These are phyloP conservation scores for Bjerkandera adusta DNA, from an alignment of 1,284 basidiomycete species.

Conservation along the genomic window DNA sequence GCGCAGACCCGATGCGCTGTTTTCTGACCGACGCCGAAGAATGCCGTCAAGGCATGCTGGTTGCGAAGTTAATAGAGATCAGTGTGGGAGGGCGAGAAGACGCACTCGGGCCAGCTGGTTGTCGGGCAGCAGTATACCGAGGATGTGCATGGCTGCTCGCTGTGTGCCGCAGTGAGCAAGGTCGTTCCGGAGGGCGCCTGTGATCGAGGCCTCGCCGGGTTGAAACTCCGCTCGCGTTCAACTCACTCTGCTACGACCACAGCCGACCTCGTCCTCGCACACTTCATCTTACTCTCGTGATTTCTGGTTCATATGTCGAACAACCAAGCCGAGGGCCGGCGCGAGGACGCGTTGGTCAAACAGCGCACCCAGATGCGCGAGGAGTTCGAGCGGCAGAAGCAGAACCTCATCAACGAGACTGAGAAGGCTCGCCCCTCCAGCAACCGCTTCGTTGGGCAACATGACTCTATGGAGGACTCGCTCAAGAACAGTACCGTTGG, in stretches of 20 bases:
- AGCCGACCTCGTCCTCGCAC: neutral
- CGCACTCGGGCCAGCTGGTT: slow-evolving; percentile 65
- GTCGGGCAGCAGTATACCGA: slow-evolving; percentile 74
- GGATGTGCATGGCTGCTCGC: slow-evolving; percentile 51
- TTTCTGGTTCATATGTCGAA: slow-evolving; percentile 70
- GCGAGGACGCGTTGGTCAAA: slow-evolving; percentile 78
- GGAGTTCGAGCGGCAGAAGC: slow-evolving; percentile 88
- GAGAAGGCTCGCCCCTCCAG: slow-evolving; percentile 81
- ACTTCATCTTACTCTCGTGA: neutral
- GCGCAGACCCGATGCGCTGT: slow-evolving; percentile 83
- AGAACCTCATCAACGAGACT: slow-evolving; percentile 77
- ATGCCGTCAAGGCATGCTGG: slow-evolving; percentile 82
- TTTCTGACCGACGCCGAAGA: slow-evolving; percentile 80
- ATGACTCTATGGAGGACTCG: slow-evolving; percentile 93
- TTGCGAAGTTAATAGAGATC: neutral
- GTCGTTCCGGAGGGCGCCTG: too few species aligned
- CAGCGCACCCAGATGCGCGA: slow-evolving; percentile 82
- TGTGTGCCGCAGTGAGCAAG: too few species aligned
- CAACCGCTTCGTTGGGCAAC: slow-evolving; percentile 90
- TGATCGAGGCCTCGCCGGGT: neutral
- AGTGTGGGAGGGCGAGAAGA: neutral
- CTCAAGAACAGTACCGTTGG: slow-evolving; percentile 94
- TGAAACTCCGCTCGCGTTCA: neutral
- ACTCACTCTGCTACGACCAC: neutral
- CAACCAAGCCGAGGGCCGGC: slow-evolving; percentile 71